Evolutionary conservation across 2,329 filamentous ascomycete species (phyloP).

Genomic region (Exophiala aquamarina): DNA sequence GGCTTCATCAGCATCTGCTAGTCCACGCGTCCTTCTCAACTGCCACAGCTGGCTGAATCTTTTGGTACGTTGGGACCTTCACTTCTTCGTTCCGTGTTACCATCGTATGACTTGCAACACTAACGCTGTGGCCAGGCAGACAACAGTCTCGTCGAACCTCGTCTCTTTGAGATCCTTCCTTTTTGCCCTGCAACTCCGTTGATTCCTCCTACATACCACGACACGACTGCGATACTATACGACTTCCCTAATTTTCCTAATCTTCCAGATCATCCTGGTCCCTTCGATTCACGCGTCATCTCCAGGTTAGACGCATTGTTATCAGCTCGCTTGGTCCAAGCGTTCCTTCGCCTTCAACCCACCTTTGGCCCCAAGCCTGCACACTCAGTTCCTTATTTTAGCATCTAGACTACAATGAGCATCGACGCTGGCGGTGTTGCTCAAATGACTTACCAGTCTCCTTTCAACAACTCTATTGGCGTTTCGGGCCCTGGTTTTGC

Average conservation of each 20-base stretch:
- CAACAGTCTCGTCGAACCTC: not conserved
- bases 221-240: conserved; percentile 8
- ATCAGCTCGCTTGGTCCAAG: conserved; percentile 2
- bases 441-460: conserved; percentile 93
- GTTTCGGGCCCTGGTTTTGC: conserved; percentile 79
- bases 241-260: conserved; percentile 19
- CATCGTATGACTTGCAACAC: too few species aligned
- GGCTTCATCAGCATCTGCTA: conserved; percentile 3
- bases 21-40: conserved; percentile 4
- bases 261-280: conserved; percentile 1
- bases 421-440: conserved; percentile 98
- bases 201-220: not conserved
- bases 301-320: not conserved
- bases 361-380: conserved; percentile 7
- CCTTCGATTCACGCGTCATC: too few species aligned
- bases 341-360: conserved; percentile 3
- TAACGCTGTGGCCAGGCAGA: too few species aligned
- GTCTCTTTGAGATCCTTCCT: not conserved
- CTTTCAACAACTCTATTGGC: conserved; percentile 68
- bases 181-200: conserved; percentile 8
- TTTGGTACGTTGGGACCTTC: conserved; percentile 13
- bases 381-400: conserved; percentile 9
- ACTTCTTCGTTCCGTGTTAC: not conserved
- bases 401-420: conserved; percentile 25
- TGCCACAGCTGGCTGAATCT: conserved; percentile 25